Evolutionary conservation across 768 basidiomycete genomes (phyloP), one percentile per base, ranked within the genome.

Genomic region (Rubroboletus satanas): DNA sequence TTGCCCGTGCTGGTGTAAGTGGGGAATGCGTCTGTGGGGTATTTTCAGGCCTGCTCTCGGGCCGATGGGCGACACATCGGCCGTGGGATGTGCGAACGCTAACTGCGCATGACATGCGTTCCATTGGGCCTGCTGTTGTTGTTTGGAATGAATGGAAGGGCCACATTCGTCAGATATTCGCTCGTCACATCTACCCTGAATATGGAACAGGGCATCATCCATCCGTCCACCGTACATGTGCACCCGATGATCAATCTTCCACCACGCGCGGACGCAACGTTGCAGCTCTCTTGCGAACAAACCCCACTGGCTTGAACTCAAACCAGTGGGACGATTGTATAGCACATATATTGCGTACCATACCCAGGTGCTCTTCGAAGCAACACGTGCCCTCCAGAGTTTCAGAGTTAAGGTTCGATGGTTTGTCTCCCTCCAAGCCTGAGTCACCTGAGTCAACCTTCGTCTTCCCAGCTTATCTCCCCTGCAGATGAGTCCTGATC

Each of bases 201-300:
- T 39, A 57, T 55, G 59, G 52, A 56, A 47, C 44, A 29, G 23
- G 51, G 32, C 45, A 28, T 55, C 23, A 51, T 35, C 44, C 41
- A 54, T 51, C 61, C 58, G 54, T 54, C 21, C 39, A 57, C 52
- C 53, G 26, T 29, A 49, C 54, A 54, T 57, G 45, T 48, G 21
- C 43, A 48, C 53, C 63, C 62, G 63, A 64, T 64, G 43, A 64
- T 66, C 63, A 63, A 63, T 63, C 64, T 66, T 66, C 63, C 54
- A 41, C 51, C 41, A 39, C 55, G 64, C 57, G 46, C 49, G 64
- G 51, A 55, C 44, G 38, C 64, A 65, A 66, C 63, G 64, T 65
- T 65, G 64, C 49, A 55, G 17, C 39, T 49, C 45, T 55, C 52
- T 53, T 18, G 52, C 52, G 54, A 57, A 51, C 42, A 49, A 56